These are phyloP conservation scores for Fomitopsis schrenkii DNA, from an alignment of 1,284 basidiomycete genomes.

Conservation along the genomic window DNA sequence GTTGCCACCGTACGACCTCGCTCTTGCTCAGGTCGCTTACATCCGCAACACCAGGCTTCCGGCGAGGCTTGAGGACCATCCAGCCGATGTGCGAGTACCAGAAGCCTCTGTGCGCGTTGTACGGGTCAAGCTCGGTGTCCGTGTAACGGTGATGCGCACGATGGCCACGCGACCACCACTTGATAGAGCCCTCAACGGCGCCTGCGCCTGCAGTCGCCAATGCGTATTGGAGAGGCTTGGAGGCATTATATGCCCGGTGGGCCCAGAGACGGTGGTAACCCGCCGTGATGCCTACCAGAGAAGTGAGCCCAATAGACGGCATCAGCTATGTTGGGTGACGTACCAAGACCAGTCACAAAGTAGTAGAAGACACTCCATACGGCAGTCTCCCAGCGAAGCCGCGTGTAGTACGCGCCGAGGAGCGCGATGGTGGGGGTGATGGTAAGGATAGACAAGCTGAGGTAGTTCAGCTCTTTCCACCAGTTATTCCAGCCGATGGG, in stretches of 20 bases:
- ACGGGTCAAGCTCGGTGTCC: conserved; percentile 93
- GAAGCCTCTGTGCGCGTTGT: conserved; percentile 85
- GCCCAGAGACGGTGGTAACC: conserved; percentile 95
- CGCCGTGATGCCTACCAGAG: conserved; percentile 48
- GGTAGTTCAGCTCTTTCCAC: conserved; percentile 69
- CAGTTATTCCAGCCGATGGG: conserved; percentile 73
- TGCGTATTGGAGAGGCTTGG: conserved; percentile 71
- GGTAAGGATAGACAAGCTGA: conserved; percentile 55
- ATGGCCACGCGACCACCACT: conserved; percentile 95
- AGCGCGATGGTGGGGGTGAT: conserved; percentile 71
- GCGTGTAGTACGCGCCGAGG: conserved; percentile 60
- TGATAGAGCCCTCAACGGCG: conserved; percentile 87
- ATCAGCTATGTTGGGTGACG: conserved; percentile 8
- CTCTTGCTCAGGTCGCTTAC: conserved; percentile 81
- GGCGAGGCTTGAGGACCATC: conserved; percentile 90
- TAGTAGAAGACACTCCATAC: conserved; percentile 78
- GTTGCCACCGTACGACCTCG: conserved; percentile 84
- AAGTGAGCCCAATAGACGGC: not conserved
- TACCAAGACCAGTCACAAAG: conserved; percentile 81
- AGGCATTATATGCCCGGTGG: conserved; percentile 90
- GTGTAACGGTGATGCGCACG: conserved; percentile 94
- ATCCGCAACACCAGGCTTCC: conserved; percentile 86
- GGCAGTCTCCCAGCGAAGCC: conserved; percentile 64
- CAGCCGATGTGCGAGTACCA: conserved; percentile 85
- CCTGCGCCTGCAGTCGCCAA: conserved; percentile 81